Conservation (phyloP, 1,284 basidiomycete genomes). For the Sporisorium iseilematis-ciliati region DNA sequence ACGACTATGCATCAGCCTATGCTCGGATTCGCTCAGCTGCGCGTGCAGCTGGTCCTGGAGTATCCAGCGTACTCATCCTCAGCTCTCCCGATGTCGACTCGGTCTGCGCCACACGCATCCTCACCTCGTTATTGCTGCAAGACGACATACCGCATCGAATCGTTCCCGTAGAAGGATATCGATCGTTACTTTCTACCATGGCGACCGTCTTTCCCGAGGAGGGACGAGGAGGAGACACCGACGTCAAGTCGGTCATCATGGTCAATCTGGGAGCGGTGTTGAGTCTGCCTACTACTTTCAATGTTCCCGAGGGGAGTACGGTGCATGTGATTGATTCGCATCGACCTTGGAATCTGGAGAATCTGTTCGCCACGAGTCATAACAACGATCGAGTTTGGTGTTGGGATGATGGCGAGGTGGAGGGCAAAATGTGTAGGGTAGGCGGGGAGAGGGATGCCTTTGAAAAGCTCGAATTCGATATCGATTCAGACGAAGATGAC, state of each 20-base stretch:
- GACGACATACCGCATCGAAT: conserved; percentile 93
- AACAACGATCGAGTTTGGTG: conserved; percentile 61
- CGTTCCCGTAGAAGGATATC: conserved; percentile 88
- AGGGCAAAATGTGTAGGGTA: conserved; percentile 36
- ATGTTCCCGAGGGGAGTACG: conserved; percentile 72
- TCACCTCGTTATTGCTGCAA: conserved; percentile 88
- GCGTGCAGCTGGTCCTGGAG: conserved; percentile 37
- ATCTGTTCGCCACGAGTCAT: conserved; percentile 79
- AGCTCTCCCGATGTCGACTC: conserved; percentile 91
- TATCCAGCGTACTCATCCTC: conserved; percentile 78
- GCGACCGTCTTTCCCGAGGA: conserved; percentile 33
- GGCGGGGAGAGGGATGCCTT: conserved; percentile 62
- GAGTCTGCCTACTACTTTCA: conserved; percentile 76
- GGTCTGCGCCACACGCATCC: conserved; percentile 87
- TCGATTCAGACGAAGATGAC: conserved; percentile 73
- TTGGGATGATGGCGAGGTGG: conserved; percentile 68
- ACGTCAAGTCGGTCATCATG: conserved; percentile 91
- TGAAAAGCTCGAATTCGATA: conserved; percentile 60
- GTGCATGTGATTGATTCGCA: conserved; percentile 92
- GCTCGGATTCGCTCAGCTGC: conserved; percentile 51
- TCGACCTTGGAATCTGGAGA: conserved; percentile 89
- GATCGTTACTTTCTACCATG: conserved; percentile 37
- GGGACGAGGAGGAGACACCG: conserved; percentile 33
- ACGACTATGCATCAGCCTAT: conserved; percentile 65
- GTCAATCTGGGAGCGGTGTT: conserved; percentile 92